Evolutionary conservation across 1,284 basidiomycete genomes (phyloP).

Genomic region (Fomes fomentarius): DNA sequence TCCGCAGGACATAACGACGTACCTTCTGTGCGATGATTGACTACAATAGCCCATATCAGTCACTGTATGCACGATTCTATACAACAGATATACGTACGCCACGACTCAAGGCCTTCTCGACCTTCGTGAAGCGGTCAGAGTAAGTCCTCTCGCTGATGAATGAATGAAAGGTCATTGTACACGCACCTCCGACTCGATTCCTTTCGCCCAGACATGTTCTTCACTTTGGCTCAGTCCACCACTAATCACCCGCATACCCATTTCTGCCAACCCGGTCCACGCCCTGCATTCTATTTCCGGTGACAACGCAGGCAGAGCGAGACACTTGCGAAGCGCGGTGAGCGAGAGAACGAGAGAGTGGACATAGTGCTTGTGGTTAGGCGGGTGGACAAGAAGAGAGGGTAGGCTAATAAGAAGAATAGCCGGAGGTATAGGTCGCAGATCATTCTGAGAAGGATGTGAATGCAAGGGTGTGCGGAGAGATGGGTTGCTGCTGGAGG

Average conservation of each 20-base stretch:
- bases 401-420: conserved; percentile 64
- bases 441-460: conserved; percentile 1
- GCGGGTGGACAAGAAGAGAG: conserved; percentile 59
- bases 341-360: conserved; percentile 59
- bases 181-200: conserved; percentile 56
- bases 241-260: conserved; percentile 58
- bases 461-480: neutral
- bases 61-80: neutral
- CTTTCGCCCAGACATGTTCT: conserved; percentile 47
- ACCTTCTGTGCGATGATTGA: conserved; percentile 67
- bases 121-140: conserved; percentile 34
- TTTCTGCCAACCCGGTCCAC: conserved; percentile 67
- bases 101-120: conserved; percentile 53
- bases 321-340: conserved; percentile 55
- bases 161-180: neutral
- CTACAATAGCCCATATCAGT: conserved; percentile 34
- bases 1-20: conserved; percentile 2
- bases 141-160: neutral
- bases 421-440: conserved; percentile 46
- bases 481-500: conserved; percentile 19
- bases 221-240: conserved; percentile 45
- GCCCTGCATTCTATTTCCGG: conserved; percentile 66
- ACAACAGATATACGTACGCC: conserved; percentile 40
- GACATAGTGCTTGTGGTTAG: conserved; percentile 56
- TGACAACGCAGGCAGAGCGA: conserved; percentile 51